Percentiles rank a stretch among this genome's conserved stretches.
phyloP scores from a whole-genome alignment of 176 grass and related monocot genomes.

The Thinopyrum elongatum region DNA sequence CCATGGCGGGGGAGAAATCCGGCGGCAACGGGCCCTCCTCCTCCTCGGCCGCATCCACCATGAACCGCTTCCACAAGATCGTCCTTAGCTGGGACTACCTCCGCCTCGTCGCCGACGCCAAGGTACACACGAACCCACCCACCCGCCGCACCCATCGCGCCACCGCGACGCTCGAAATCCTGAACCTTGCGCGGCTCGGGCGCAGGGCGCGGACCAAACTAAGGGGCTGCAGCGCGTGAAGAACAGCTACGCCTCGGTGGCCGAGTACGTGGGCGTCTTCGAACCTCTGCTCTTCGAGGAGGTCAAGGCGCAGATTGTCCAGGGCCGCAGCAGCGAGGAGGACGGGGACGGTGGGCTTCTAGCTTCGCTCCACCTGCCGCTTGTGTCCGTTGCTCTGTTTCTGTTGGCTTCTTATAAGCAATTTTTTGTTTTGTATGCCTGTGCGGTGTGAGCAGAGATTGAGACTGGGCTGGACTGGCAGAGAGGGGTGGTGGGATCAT shows the following conservation, averaged over 20 bases:
- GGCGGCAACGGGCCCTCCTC: slow-evolving; percentile 1
- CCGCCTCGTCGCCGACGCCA: slow-evolving; percentile 63
- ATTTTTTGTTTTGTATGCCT: background rate
- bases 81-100: slow-evolving; percentile 93
- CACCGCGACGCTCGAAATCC: background rate
- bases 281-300: slow-evolving; percentile 96
- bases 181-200: background rate
- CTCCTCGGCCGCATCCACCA: slow-evolving; percentile 20
- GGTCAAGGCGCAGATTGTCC: slow-evolving; percentile 89
- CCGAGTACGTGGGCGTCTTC: slow-evolving; percentile 72
- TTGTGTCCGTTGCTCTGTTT: background rate
- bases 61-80: slow-evolving; percentile 69
- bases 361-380: background rate
- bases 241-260: slow-evolving; percentile 67
- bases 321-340: slow-evolving; percentile 63
- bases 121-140: slow-evolving; percentile 27
- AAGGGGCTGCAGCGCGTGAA: slow-evolving; percentile 52
- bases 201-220: slow-evolving; percentile 39
- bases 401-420: background rate
- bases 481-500: slow-evolving; percentile 40
- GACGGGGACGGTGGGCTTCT: slow-evolving; percentile 39
- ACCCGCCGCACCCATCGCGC: background rate
- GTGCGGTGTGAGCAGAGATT: slow-evolving; percentile 35
- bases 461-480: slow-evolving; percentile 53
- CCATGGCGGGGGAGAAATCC: slow-evolving; percentile 58